These are phyloP conservation scores for Helotiales sp. DNA, from an alignment of 2,329 filamentous ascomycete species.

Conservation along the genomic window DNA sequence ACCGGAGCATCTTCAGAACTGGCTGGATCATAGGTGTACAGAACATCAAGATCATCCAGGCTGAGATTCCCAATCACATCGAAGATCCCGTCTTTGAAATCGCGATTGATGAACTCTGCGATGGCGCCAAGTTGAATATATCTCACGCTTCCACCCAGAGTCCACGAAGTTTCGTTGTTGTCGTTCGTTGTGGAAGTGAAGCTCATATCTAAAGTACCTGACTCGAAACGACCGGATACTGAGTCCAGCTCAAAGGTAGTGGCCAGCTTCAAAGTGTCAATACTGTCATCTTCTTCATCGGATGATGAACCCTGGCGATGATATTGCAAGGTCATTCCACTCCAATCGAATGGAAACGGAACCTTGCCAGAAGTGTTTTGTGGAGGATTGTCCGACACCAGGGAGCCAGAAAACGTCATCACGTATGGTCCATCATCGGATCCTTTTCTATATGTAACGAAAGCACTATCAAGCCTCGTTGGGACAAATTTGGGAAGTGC, in stretches of 20 bases:
- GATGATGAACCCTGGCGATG: neutral
- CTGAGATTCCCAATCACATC: slow-evolving; percentile 11
- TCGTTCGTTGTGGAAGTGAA: neutral
- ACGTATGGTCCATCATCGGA: neutral
- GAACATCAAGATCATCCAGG: slow-evolving; percentile 1
- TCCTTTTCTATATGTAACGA: neutral
- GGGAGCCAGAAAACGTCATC: neutral
- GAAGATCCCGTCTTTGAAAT: neutral
- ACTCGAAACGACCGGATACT: neutral
- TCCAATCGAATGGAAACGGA: neutral
- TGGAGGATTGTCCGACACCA: neutral
- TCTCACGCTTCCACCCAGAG: neutral
- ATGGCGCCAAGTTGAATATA: neutral
- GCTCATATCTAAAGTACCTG: neutral
- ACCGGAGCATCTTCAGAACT: neutral
- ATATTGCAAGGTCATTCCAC: neutral
- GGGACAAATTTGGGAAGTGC: neutral
- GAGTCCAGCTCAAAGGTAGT: neutral
- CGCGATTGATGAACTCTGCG: neutral
- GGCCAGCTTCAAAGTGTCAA: neutral
- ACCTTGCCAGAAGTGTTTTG: neutral
- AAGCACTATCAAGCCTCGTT: neutral
- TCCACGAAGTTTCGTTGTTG: neutral
- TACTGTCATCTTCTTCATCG: neutral
- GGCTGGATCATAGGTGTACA: slow-evolving; percentile 8